A percentile compares a stretch with the other conserved stretches of the same genome.
These are phyloP conservation scores for Emergomyces africanus DNA, from an alignment of 2,329 filamentous ascomycete genomes.

Conservation along the genomic window DNA sequence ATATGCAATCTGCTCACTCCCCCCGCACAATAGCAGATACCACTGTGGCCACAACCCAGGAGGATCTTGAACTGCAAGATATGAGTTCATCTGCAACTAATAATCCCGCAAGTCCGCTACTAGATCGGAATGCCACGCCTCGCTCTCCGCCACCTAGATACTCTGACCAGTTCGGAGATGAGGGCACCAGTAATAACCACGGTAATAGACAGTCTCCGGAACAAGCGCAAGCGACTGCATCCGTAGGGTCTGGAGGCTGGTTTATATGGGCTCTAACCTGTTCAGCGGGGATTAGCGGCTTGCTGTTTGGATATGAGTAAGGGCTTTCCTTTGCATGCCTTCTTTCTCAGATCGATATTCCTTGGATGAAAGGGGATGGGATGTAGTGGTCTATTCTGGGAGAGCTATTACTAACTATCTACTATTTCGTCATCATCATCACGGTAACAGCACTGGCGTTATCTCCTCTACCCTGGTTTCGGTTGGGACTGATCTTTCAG, in stretches of 20 bases:
- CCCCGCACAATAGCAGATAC: background rate
- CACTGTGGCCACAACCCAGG: background rate
- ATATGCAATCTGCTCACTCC: background rate
- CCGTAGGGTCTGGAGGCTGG: slow-evolving; percentile 6
- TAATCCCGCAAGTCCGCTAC: slow-evolving; percentile 21
- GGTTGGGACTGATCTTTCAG: slow-evolving; percentile 41
- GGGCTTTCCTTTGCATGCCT: slow-evolving; percentile 7
- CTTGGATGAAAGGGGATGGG: background rate
- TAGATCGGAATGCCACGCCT: slow-evolving; percentile 12
- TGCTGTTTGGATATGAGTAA: slow-evolving; percentile 51
- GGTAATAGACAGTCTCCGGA: background rate
- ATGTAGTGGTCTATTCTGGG: background rate
- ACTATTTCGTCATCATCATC: slow-evolving; percentile 9
- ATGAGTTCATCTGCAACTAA: slow-evolving; percentile 14
- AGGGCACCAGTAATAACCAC: background rate
- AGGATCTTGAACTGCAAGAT: slow-evolving; percentile 6
- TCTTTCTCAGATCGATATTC: background rate
- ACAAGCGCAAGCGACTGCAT: background rate
- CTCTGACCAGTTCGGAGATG: background rate
- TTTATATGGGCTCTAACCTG: slow-evolving; percentile 46
- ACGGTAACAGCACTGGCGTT: slow-evolving; percentile 40
- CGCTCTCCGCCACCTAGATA: slow-evolving; percentile 3
- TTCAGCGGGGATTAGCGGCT: slow-evolving; percentile 44
- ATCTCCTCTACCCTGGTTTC: slow-evolving; percentile 49
- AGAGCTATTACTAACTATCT: background rate